These are phyloP conservation scores for Xylariaceae sp. DNA, from an alignment of 2,329 filamentous ascomycete species.

Conservation along the genomic window DNA sequence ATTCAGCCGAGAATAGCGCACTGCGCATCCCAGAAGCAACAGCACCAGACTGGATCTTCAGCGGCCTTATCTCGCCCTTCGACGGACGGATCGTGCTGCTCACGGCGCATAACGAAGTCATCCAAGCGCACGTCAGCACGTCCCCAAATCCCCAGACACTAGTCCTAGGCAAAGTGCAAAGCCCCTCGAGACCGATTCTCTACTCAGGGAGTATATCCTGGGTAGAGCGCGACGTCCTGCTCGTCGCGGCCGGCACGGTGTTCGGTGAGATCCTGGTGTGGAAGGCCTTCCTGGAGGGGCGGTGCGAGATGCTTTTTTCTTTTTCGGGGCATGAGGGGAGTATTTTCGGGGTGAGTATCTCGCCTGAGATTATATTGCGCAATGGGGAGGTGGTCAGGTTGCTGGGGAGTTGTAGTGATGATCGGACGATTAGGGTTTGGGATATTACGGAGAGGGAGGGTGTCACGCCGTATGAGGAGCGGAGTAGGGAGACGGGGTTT, in stretches of 20 bases:
- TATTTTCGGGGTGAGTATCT: constrained; percentile 86
- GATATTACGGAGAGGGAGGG: constrained; percentile 53
- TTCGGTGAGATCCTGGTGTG: constrained; percentile 94
- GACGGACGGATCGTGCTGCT: constrained; percentile 56
- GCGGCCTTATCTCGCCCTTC: constrained; percentile 55
- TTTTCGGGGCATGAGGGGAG: constrained; percentile 81
- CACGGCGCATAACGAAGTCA: constrained; percentile 84
- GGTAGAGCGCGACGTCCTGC: constrained; percentile 54
- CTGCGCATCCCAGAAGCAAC: constrained; percentile 33
- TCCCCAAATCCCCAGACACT: constrained; percentile 22
- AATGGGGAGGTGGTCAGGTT: constrained; percentile 51
- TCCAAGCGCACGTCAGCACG: constrained; percentile 43
- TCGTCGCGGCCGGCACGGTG: constrained; percentile 85
- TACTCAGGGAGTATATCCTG: constrained; percentile 78
- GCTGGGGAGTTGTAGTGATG: constrained; percentile 92
- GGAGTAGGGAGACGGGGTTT: constrained; percentile 61
- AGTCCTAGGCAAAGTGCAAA: constrained; percentile 49
- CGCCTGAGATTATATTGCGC: constrained; percentile 45
- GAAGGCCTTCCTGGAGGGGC: constrained; percentile 57
- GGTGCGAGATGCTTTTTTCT: constrained; percentile 48
- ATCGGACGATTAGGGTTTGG: constrained; percentile 87
- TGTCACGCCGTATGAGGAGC: constrained; percentile 18
- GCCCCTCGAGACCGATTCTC: constrained; percentile 76
- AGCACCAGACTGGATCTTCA: constrained; percentile 75
- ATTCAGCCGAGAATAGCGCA: background rate